Percentiles rank a stretch among this genome's conserved stretches.
Evolutionary conservation across 1,139 yeast species (phyloP).

Genomic region (Candida dubliniensis): DNA sequence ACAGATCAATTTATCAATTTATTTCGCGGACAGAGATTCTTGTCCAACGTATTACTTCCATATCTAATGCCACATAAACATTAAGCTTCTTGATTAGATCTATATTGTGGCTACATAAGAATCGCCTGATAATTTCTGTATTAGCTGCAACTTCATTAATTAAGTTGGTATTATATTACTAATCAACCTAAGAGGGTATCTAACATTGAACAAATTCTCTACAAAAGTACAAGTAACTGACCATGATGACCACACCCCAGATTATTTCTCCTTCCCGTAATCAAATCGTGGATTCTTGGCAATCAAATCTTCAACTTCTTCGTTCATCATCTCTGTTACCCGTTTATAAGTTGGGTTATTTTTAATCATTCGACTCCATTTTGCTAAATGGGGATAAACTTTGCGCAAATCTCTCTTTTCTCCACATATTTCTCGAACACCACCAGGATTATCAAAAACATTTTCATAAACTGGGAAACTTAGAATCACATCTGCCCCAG

Average conservation of each 20-base stretch:
- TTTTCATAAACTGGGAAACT: conserved; percentile 47
- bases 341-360: conserved; percentile 30
- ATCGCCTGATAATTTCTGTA: no score
- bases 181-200: neutral
- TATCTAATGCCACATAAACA: no score
- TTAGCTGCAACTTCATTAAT: no score
- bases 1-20: no score
- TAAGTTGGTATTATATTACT: no score
- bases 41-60: no score
- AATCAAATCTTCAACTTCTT: conserved; percentile 22
- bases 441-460: conserved; percentile 41
- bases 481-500: conserved; percentile 61
- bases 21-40: no score
- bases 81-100: no score
- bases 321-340: conserved; percentile 32
- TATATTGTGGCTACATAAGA: no score
- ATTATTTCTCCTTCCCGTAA: conserved; percentile 9
- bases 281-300: conserved; percentile 15
- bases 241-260: neutral
- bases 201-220: neutral
- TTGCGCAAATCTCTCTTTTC: conserved; percentile 34
- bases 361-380: conserved; percentile 40
- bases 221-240: neutral
- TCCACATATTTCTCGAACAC: conserved; percentile 34
- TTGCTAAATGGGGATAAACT: conserved; percentile 31